Conservation (phyloP, 2,329 filamentous ascomycete species). For the Pseudocercospora eumusae region DNA sequence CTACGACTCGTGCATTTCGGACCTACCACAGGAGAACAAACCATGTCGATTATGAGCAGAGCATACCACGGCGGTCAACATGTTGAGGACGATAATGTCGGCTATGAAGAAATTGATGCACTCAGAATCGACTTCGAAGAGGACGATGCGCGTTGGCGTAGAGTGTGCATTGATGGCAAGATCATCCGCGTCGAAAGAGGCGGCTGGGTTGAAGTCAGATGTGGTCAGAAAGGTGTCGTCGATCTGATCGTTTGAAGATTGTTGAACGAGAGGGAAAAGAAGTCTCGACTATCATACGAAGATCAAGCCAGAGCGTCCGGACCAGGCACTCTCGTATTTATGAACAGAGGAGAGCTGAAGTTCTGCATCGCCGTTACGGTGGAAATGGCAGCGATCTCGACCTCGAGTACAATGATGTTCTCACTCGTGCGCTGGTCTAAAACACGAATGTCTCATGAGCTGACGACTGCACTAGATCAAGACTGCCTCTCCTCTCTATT, state of each 20-base stretch:
- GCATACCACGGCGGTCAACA: constrained; percentile 61
- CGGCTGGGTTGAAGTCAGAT: constrained; percentile 69
- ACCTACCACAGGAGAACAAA: constrained; percentile 62
- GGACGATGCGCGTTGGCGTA: constrained; percentile 71
- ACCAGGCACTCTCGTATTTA: too few relatives aligned
- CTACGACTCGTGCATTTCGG: constrained; percentile 76
- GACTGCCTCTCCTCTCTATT: not conserved
- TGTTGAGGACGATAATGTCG: constrained; percentile 58
- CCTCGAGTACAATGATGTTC: too few relatives aligned
- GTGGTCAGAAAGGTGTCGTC: constrained; percentile 46
- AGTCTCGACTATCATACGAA: too few relatives aligned
- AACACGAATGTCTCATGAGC: too few relatives aligned
- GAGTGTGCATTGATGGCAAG: constrained; percentile 88
- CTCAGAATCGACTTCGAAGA: constrained; percentile 68
- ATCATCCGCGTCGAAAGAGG: constrained; percentile 72
- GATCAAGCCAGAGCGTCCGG: too few relatives aligned
- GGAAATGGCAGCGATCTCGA: not conserved
- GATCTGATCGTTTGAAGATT: constrained; percentile 32
- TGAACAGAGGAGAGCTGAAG: not conserved
- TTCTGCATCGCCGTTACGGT: not conserved
- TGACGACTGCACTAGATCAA: not conserved
- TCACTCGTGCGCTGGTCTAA: too few relatives aligned
- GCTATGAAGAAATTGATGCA: constrained; percentile 70
- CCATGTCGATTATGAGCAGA: constrained; percentile 73
- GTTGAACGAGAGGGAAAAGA: not conserved